Conservation (phyloP, 208 protist species). For the Trypanosoma caninum region DNA sequence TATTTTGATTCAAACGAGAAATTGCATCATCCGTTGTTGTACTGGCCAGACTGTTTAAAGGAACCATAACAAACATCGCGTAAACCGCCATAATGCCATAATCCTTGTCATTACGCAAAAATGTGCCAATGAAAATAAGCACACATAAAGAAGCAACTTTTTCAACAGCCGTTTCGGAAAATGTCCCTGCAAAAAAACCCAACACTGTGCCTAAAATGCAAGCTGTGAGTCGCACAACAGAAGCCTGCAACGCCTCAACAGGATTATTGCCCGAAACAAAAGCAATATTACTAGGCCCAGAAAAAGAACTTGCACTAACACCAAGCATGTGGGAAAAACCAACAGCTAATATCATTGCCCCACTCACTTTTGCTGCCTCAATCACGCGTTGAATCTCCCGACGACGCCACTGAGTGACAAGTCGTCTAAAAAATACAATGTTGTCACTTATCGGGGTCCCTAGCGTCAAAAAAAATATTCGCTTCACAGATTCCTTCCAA, state of each 20-base stretch:
- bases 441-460: slow-evolving; percentile 59
- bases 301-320: slow-evolving; percentile 55
- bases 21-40: slow-evolving; percentile 66
- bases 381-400: slow-evolving; percentile 81
- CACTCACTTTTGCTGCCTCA: slow-evolving; percentile 86
- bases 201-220: slow-evolving; percentile 85
- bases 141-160: slow-evolving; percentile 77
- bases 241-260: slow-evolving; percentile 82
- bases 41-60: slow-evolving; percentile 50
- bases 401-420: slow-evolving; percentile 48
- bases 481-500: slow-evolving; percentile 1
- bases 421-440: slow-evolving; percentile 43
- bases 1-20: slow-evolving; percentile 88
- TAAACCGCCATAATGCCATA: slow-evolving; percentile 87
- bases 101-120: slow-evolving; percentile 77
- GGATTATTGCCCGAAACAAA: slow-evolving; percentile 85
- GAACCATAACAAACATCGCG: slow-evolving; percentile 86
- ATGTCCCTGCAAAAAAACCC: slow-evolving; percentile 83
- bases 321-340: slow-evolving; percentile 75
- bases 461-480: slow-evolving; percentile 41
- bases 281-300: slow-evolving; percentile 87
- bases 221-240: slow-evolving; percentile 78
- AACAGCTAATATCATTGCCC: slow-evolving; percentile 80
- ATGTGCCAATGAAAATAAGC: slow-evolving; percentile 77
- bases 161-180: slow-evolving; percentile 60